Evolutionary conservation across 805 yeast species (phyloP), one percentile per base, ranked within the genome.

Genomic region (Barnettozyma salicaria): DNA sequence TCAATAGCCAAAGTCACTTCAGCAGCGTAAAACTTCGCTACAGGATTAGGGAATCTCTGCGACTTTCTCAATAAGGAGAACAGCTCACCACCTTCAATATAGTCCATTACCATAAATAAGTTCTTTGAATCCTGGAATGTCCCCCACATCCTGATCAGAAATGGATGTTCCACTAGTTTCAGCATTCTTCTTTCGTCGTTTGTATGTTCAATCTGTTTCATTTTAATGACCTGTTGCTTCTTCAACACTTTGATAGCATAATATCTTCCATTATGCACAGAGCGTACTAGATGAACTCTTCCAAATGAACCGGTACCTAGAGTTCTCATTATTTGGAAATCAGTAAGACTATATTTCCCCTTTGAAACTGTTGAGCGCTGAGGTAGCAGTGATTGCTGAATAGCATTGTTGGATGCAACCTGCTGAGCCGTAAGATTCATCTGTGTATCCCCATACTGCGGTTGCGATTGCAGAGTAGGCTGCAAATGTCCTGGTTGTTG

Each of bases 231-330:
- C 54, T 86, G 88, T 12, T 78, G 78, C 60, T 89, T 89, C 55
- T 85, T 81, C 49, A 89, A 72, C 19, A 84, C 94, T 58, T 89
- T 89, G 64, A 89, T 78, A n/a, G 97, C 97, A 56, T 89, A 89
- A 59, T 74, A 89, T 27, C 96, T 72, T 18, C 92, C 88, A 61
- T 89, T 89, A 63, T 89, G 96, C 23, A 84, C 84, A 4, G 89
- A 78, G 27, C 92, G 68, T 5, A 86, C 95, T 39, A 89, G 64
- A 61, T 89, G 97, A 30, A 89, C 97, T 43, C 97, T 71, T 18
- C 97, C 97, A 65, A 89, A 89, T 3, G 96, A 88, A 2, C 97
- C 97, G 0, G 97, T 89, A 2, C 97, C 97, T 40, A 89, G 67
- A 6, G 97, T 89, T 48, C 96, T 72, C 69, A 83, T 70, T 42